These are phyloP conservation scores for Parvularia atlantis DNA, from an alignment of 78 protist species.

Conservation along the genomic window DNA sequence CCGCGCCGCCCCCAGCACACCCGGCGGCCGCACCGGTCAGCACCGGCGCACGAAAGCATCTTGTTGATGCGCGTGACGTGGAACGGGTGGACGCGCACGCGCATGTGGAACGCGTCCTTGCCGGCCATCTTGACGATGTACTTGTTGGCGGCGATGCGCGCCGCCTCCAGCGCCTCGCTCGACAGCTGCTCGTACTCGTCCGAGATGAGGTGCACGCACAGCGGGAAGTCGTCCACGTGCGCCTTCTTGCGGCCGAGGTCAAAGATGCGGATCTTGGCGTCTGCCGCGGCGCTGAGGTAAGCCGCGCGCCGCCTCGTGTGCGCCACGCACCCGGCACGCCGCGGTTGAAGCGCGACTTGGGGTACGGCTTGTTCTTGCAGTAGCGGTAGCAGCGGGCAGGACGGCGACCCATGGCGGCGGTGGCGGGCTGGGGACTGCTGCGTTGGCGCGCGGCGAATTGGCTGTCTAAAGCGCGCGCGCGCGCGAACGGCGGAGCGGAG, in stretches of 20 bases:
- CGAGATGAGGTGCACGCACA: conserved; percentile 92
- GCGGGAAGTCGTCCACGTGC: conserved; percentile 93
- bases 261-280: conserved; percentile 84
- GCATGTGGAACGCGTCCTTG: conserved; percentile 97
- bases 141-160: conserved; percentile 98
- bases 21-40: conserved; percentile 92
- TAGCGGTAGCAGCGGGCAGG: conserved; percentile 84
- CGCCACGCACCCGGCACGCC: conserved; percentile 98
- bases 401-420: conserved; percentile 53
- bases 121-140: conserved; percentile 90
- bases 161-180: conserved; percentile 98
- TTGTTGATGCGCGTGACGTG: conserved; percentile 99
- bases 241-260: conserved; percentile 97
- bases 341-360: conserved; percentile 98
- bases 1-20: no score
- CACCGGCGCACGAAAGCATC: conserved; percentile 99
- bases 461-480: no score
- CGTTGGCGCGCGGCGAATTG: no score
- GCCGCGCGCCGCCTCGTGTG: not conserved
- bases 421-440: no score
- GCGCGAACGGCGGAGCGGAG: no score
- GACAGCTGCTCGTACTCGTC: conserved; percentile 96
- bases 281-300: no score
- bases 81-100: conserved; percentile 98
- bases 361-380: conserved; percentile 98